Percentiles rank a stretch among this genome's conserved stretches.
Evolutionary conservation across 129 eudicot species (phyloP).

Genomic region (Arctium minus): DNA sequence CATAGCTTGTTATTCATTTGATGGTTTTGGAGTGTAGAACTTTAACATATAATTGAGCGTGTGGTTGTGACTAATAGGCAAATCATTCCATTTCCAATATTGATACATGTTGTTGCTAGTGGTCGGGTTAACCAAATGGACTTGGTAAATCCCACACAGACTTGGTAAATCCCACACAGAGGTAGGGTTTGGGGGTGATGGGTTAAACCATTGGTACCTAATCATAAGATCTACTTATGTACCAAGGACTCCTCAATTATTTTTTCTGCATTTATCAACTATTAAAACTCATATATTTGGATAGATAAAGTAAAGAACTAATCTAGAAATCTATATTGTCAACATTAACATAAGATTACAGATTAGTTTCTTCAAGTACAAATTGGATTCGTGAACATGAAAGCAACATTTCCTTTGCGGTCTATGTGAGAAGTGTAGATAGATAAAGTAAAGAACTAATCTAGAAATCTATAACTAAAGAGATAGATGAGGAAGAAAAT

Average conservation of each 20-base stretch:
- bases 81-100: no score
- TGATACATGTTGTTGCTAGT: no score
- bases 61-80: neutral
- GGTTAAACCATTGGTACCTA: no score
- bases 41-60: neutral
- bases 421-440: neutral
- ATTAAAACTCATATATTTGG: no score
- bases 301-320: neutral
- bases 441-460: neutral
- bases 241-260: no score
- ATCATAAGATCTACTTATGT: no score
- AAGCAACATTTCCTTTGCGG: neutral
- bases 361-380: neutral
- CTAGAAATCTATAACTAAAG: neutral
- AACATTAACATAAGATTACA: neutral
- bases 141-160: no score
- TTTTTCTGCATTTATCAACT: no score
- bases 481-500: neutral
- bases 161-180: no score
- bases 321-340: neutral
- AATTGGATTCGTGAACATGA: neutral
- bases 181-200: no score
- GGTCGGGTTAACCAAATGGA: no score
- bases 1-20: neutral
- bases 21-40: neutral